Evolutionary conservation across 2,329 filamentous ascomycete species (phyloP).

Genomic region (Sporothrix sp.): DNA sequence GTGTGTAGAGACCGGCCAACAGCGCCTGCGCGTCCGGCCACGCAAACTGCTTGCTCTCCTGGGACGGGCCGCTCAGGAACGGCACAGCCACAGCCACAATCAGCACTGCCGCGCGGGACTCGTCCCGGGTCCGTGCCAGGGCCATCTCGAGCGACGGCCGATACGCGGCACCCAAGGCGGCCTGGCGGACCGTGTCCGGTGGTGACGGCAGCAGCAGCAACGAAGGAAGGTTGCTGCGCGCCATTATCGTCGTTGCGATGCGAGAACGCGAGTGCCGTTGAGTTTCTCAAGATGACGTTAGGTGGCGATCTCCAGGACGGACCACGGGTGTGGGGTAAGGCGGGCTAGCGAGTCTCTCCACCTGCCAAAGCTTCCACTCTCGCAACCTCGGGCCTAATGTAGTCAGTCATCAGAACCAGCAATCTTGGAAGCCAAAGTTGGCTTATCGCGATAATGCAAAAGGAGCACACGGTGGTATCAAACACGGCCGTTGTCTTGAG

Average conservation of each 20-base stretch:
- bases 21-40: constrained; percentile 66
- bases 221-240: constrained; percentile 29
- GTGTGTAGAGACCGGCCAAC: constrained; percentile 66
- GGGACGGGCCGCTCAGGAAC: constrained; percentile 48
- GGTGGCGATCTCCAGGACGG: too few species aligned
- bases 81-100: constrained; percentile 53
- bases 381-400: too few species aligned
- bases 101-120: constrained; percentile 30
- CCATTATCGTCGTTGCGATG: background rate
- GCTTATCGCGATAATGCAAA: too few species aligned
- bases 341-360: too few species aligned
- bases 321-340: too few species aligned
- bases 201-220: constrained; percentile 56
- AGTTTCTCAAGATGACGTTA: too few species aligned
- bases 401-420: too few species aligned
- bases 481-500: too few species aligned
- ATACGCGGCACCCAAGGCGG: constrained; percentile 49
- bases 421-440: too few species aligned
- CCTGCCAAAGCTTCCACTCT: too few species aligned
- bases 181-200: constrained; percentile 43
- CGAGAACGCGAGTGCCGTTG: too few species aligned
- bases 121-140: constrained; percentile 38
- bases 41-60: constrained; percentile 41
- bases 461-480: too few species aligned
- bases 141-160: constrained; percentile 46